Percentiles rank a stretch among this genome's conserved stretches.
Conservation (phyloP, 495 filamentous ascomycete genomes). For the Cladorrhinum samala region DNA sequence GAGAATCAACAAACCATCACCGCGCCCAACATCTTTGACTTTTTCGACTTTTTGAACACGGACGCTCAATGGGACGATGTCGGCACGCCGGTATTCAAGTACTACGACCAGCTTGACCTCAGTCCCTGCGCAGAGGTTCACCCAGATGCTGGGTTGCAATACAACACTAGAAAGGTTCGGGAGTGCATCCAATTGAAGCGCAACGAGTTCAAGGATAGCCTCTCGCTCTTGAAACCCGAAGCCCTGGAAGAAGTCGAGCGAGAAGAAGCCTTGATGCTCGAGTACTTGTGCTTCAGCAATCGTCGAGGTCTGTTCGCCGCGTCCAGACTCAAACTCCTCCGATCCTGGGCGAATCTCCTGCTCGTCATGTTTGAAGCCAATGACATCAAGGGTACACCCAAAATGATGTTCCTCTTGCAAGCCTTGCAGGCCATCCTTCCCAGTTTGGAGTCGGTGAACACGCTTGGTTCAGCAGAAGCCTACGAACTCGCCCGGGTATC, state of each 20-base stretch:
- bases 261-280: constrained; percentile 53
- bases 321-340: constrained; percentile 58
- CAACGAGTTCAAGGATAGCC: constrained; percentile 47
- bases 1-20: constrained; percentile 55
- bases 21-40: constrained; percentile 76
- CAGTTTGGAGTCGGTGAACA: constrained; percentile 68
- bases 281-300: constrained; percentile 57
- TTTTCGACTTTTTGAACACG: constrained; percentile 83
- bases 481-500: constrained; percentile 70
- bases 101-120: constrained; percentile 58
- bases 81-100: constrained; percentile 41
- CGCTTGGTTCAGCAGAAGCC: constrained; percentile 57
- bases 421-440: constrained; percentile 79
- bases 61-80: constrained; percentile 48
- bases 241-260: constrained; percentile 51
- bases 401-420: constrained; percentile 72
- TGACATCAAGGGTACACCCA: constrained; percentile 60
- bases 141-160: constrained; percentile 42
- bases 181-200: constrained; percentile 55
- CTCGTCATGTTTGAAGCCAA: constrained; percentile 71
- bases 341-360: constrained; percentile 75
- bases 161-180: constrained; percentile 55
- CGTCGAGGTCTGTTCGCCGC: constrained; percentile 51
- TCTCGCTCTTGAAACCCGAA: constrained; percentile 45
- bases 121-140: constrained; percentile 50